Conservation (phyloP, 306 rosid species). For the Parietaria judaica region DNA sequence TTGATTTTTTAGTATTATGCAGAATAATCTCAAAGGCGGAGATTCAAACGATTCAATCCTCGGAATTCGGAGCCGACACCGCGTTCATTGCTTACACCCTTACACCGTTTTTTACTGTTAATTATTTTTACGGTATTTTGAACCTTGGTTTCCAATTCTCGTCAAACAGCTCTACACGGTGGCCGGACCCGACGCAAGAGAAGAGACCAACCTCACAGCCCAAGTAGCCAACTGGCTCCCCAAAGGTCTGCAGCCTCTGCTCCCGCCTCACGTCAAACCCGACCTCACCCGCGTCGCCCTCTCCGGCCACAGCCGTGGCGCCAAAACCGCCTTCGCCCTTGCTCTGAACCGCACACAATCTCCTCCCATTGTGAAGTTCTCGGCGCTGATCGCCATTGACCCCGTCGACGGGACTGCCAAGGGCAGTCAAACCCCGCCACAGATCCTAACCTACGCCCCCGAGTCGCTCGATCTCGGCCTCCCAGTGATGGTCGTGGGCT, state of each 20-base stretch:
- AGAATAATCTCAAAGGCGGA: too few species aligned
- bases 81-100: too few species aligned
- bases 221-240: conserved; percentile 63
- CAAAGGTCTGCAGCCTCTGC: conserved; percentile 37
- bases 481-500: conserved; percentile 61
- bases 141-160: background rate
- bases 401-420: conserved; percentile 80
- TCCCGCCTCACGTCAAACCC: conserved; percentile 49
- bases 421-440: conserved; percentile 81
- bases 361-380: conserved; percentile 37
- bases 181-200: conserved; percentile 60
- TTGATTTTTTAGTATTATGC: too few species aligned
- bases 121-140: background rate
- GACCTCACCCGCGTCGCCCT: conserved; percentile 48
- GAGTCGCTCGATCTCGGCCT: conserved; percentile 50
- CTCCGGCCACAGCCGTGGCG: conserved; percentile 81
- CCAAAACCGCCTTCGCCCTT: conserved; percentile 72
- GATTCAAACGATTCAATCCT: too few species aligned
- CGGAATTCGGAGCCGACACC: too few species aligned
- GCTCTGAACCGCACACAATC: conserved; percentile 33
- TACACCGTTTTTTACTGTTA: too few species aligned
- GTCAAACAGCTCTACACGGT: conserved; percentile 44
- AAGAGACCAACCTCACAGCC: conserved; percentile 49
- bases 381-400: conserved; percentile 73
- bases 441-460: conserved; percentile 61